A percentile compares a stretch with the other conserved stretches of the same genome.
Evolutionary conservation across 164 flowering plant species (phyloP).

Genomic region (Nymphaea colorata): DNA sequence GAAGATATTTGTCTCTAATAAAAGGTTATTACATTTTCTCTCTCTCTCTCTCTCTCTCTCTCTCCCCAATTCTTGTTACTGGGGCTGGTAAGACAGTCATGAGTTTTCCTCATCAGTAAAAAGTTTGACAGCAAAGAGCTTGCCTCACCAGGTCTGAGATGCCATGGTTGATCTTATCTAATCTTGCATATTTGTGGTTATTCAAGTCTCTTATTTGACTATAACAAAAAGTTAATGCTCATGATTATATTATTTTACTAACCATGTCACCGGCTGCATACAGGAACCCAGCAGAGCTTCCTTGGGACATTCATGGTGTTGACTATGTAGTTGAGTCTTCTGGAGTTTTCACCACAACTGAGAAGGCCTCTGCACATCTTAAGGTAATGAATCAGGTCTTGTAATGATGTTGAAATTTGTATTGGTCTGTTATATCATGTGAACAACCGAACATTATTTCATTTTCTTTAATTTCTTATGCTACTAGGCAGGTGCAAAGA

Average conservation of each 20-base stretch:
- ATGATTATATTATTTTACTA: too few relatives aligned
- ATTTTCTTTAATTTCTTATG: neutral
- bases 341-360: slow-evolving; percentile 83
- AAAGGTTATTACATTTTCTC: slow-evolving; percentile 39
- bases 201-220: too few relatives aligned
- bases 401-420: neutral
- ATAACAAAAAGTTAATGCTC: too few relatives aligned
- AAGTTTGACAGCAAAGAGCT: too few relatives aligned
- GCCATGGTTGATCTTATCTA: too few relatives aligned
- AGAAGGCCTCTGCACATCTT: slow-evolving; percentile 69
- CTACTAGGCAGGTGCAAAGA: slow-evolving; percentile 90
- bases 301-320: slow-evolving; percentile 90
- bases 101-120: too few relatives aligned
- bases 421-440: too few relatives aligned
- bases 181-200: too few relatives aligned
- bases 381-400: slow-evolving; percentile 33
- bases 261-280: neutral
- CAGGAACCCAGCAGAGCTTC: slow-evolving; percentile 90
- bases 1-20: slow-evolving; percentile 48
- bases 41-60: neutral
- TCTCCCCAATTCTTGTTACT: too few relatives aligned
- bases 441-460: too few relatives aligned
- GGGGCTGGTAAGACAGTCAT: too few relatives aligned
- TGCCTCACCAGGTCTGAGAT: too few relatives aligned
- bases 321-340: slow-evolving; percentile 98